A percentile compares a stretch with the other conserved stretches of the same genome.
phyloP scores from a whole-genome alignment of 352 stramenopile genomes.

The Lagenidium giganteum region DNA sequence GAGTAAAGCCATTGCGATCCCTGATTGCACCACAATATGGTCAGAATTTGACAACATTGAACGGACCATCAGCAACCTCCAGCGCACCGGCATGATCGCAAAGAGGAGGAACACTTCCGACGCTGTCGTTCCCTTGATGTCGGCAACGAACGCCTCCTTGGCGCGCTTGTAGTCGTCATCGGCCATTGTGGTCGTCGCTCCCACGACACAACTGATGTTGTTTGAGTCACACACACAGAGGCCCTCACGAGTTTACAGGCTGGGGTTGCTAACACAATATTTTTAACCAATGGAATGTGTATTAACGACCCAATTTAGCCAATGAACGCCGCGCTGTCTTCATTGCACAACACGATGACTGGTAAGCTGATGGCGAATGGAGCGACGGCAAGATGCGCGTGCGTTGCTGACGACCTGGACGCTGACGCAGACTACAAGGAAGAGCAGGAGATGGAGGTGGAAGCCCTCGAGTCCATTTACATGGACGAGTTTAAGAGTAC shows the following conservation, averaged over 20 bases:
- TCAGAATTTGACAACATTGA: too few relatives aligned
- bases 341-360: constrained; percentile 25
- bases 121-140: constrained; percentile 59
- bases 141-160: constrained; percentile 79
- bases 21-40: constrained; percentile 16
- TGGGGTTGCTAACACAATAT: too few relatives aligned
- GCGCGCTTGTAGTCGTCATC: constrained; percentile 79
- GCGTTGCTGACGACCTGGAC: too few relatives aligned
- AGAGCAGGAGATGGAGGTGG: constrained; percentile 86
- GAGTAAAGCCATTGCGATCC: constrained; percentile 80
- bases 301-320: constrained; percentile 12
- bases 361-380: too few relatives aligned
- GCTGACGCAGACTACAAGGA: constrained; percentile 72
- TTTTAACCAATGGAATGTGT: constrained; percentile 14
- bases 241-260: too few relatives aligned
- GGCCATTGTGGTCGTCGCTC: constrained; percentile 24
- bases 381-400: too few relatives aligned
- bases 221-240: too few relatives aligned
- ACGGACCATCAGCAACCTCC: neutral
- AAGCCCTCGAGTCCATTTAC: constrained; percentile 87
- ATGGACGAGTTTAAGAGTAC: constrained; percentile 87
- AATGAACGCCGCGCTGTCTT: constrained; percentile 13
- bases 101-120: constrained; percentile 75
- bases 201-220: too few relatives aligned
- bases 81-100: constrained; percentile 58